Evolutionary conservation across 192 early-diverging fungal species (phyloP), one percentile per base, ranked within the genome.

Genomic region (Spizellomyces punctatus): DNA sequence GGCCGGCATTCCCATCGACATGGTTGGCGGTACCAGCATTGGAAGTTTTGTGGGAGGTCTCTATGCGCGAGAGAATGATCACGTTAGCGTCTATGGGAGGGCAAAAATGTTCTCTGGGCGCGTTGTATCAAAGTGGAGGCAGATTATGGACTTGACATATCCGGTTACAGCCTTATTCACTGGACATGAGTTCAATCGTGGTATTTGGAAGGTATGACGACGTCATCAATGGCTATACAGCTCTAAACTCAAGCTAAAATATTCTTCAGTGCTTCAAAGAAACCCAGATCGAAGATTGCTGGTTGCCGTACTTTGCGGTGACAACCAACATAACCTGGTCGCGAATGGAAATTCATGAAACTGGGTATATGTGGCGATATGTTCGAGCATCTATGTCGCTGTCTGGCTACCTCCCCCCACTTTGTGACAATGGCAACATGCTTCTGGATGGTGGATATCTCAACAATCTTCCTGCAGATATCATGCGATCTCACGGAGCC

Each of bases 381-480:
- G 87, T 99, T 52, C 91, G 98, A 41, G 98, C 98, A 4, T 97
- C 95, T 50, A 99, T 99, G 98, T 96, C 95, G 4, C 83, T 99
- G 10, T 90, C 94, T 6, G 95, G 95, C 8, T 98, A 93, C 75
- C 80, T 99, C 67, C 98, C 98, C 2, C 98, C 98, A 0, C 81
- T 99, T 46, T 98, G 94, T 74, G 95, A 98, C 77, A 91, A 97
- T 68, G 98, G 98, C 36, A 86, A 95, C 71, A 89, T 99, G 90
- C 80, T 99, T n/a, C 89, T 99, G 10, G 98, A 99, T 74, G 98
- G 98, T 63, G 98, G 98, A 6, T 99, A 99, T 77, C 86, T 98
- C 81, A 95, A 98, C 77, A 98, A 98, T 77, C 79, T 99, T 67
- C 98, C 98, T 0, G 98, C 96, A 5, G 89, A 89, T 65, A 82